These are phyloP conservation scores for Erysimum cheiri DNA, from an alignment of 441 rosid genomes.

Conservation along the genomic window DNA sequence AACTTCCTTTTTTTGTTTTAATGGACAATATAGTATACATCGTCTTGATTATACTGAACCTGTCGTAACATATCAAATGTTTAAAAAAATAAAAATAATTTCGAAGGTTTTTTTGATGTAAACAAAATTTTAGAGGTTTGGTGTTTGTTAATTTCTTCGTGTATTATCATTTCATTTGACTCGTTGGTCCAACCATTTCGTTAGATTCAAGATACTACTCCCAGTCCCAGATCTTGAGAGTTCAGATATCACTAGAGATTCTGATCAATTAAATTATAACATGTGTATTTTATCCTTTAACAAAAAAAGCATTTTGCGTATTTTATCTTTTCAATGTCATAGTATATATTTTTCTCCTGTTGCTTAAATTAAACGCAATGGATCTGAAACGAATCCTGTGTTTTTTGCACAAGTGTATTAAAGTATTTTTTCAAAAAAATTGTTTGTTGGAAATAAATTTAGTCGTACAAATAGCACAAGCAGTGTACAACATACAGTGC, in stretches of 20 bases:
- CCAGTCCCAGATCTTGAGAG: slow-evolving; percentile 38
- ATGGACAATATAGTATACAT: slow-evolving; percentile 4
- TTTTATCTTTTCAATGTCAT: not conserved
- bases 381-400: slow-evolving; percentile 9
- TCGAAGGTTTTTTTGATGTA: not conserved
- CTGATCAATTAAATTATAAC: slow-evolving; percentile 6
- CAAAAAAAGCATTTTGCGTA: not conserved
- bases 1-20: no score
- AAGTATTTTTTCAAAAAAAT: not conserved
- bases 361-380: slow-evolving; percentile 15
- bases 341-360: not conserved
- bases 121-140: not conserved
- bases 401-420: slow-evolving; percentile 2
- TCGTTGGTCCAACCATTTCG: slow-evolving; percentile 1
- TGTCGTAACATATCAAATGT: not conserved
- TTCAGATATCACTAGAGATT: slow-evolving; percentile 14
- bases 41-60: not conserved
- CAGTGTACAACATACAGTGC: slow-evolving; percentile 25
- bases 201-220: not conserved
- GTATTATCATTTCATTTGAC: not conserved
- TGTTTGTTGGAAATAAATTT: not conserved
- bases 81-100: no score
- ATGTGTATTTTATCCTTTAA: no score
- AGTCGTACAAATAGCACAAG: slow-evolving; percentile 22
- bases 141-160: slow-evolving; percentile 6